Conservation (phyloP, 805 yeast species). For the Naumovozyma castellii region DNA sequence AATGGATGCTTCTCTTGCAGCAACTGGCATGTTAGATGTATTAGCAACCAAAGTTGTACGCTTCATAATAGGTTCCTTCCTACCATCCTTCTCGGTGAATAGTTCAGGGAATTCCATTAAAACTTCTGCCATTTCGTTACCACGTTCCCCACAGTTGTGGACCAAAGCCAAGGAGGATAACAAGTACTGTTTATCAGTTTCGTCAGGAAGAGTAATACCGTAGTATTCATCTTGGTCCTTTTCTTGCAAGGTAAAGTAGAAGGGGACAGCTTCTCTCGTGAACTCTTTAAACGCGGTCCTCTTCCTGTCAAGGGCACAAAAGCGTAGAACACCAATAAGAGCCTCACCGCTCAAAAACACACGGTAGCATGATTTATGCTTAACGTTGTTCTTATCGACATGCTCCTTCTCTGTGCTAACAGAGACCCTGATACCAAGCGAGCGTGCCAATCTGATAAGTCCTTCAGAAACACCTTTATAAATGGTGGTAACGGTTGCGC, state of each 20-base stretch:
- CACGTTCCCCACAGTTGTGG: constrained; percentile 74
- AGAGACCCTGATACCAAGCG: constrained; percentile 32
- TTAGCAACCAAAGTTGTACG: constrained; percentile 98
- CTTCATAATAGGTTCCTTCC: constrained; percentile 98
- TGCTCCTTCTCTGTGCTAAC: constrained; percentile 9
- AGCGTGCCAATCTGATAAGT: constrained; percentile 32
- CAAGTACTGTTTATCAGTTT: constrained; percentile 36
- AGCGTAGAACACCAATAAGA: constrained; percentile 19
- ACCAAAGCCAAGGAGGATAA: constrained; percentile 32
- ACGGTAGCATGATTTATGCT: constrained; percentile 6
- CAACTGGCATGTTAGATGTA: constrained; percentile 99
- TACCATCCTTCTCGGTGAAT: constrained; percentile 81
- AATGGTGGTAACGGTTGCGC: constrained; percentile 25
- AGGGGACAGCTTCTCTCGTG: constrained; percentile 7
- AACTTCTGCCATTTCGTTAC: constrained; percentile 99
- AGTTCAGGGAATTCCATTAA: constrained; percentile 99
- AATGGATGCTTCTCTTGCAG: constrained; percentile 99
- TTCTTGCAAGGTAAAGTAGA: constrained; percentile 28
- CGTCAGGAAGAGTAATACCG: constrained; percentile 35
- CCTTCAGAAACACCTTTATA: constrained; percentile 24
- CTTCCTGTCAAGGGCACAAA: constrained; percentile 21
- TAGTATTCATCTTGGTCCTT: constrained; percentile 31
- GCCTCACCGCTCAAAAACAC: constrained; percentile 22
- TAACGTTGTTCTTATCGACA: constrained; percentile 2
- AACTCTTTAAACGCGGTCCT: constrained; percentile 1